Evolutionary conservation across 1,284 basidiomycete genomes (phyloP), one percentile per base, ranked within the genome.

Genomic region (Fomes fomentarius): DNA sequence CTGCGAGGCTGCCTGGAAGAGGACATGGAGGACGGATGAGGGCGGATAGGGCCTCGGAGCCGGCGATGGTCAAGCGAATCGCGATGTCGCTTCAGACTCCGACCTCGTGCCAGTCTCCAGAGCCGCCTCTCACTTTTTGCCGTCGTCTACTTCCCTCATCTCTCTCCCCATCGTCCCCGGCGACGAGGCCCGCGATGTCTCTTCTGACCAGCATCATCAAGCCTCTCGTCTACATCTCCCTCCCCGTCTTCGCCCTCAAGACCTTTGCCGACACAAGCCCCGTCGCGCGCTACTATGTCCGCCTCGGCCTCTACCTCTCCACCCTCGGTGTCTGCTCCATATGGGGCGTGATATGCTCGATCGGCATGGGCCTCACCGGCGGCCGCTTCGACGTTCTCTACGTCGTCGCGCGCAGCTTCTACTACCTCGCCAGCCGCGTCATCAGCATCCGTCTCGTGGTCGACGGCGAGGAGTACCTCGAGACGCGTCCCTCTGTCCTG

Each of bases 321-420:
- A 85, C 88, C 1, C 69, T 98, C 44, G 85, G 85, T 17, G 76
- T 89, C 25, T 84, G 88, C 61, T 93, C 90, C 3, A 80, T 87
- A 48, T 89, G 87, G 78, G 93, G 93, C 40, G 79, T 92, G 43
- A 67, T 93, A 42, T 76, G 89, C 47, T 88, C 89, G 3, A 74
- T 93, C 15, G 78, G 85, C 15, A 82, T 96, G 74, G 79, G 84
- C 7, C 66, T 91, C 30, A 68, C 85, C 8, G 94, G 95, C 15
- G 79, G 85, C 66, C 79, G 89, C 17, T 85, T 87, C 69, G 91
- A 98, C 70, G 91, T 92, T 65, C 94, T 96, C 75, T 89, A 82
- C 64, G 76, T 91, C 61, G 89, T 96, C 37, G 96, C 94, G 2
- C 77, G 93, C 47, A 84, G 82, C 39, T 98, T 99, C 77, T 94